phyloP scores from a whole-genome alignment of 164 flowering plant species.

The Echeveria elegans region DNA sequence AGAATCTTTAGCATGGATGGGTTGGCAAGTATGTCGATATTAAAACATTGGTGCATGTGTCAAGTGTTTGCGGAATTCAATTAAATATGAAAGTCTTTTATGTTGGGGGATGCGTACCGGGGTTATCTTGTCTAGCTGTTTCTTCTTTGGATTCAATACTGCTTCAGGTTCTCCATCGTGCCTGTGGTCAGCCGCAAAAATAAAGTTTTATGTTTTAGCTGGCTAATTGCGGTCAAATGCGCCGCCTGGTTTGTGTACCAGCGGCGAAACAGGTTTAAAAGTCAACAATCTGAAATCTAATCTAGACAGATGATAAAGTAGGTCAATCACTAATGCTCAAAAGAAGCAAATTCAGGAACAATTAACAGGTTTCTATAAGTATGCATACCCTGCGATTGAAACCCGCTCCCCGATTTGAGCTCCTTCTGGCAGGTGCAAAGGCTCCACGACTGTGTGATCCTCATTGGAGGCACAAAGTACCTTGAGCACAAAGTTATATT shows the following conservation, averaged over 20 bases:
- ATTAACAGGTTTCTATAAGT: not conserved
- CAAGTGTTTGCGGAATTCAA: not conserved
- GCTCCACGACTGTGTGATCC: slow-evolving; percentile 82
- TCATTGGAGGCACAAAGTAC: slow-evolving; percentile 93
- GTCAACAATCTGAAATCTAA: not conserved
- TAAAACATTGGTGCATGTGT: not conserved
- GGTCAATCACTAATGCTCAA: not conserved
- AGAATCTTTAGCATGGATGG: not conserved
- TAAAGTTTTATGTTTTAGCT: not conserved
- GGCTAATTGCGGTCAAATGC: not conserved
- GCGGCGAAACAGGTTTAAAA: not conserved
- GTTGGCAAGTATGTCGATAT: too few species aligned
- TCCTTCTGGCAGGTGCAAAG: slow-evolving; percentile 79
- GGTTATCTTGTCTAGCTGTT: slow-evolving; percentile 89
- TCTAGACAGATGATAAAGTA: not conserved
- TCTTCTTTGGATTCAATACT: slow-evolving; percentile 94
- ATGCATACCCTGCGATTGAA: slow-evolving; percentile 67
- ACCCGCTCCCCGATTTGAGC: slow-evolving; percentile 75
- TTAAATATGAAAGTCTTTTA: not conserved
- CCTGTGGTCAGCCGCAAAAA: slow-evolving; percentile 27
- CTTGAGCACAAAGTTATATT: slow-evolving; percentile 25
- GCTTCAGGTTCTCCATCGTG: slow-evolving; percentile 90
- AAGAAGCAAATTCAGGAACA: not conserved
- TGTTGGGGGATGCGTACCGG: slow-evolving; percentile 42
- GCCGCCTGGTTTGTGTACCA: not conserved